Percentiles rank a stretch among this genome's conserved stretches.
Evolutionary conservation across 176 grass and related monocot species (phyloP).

Genomic region (Neostapfia colusana): DNA sequence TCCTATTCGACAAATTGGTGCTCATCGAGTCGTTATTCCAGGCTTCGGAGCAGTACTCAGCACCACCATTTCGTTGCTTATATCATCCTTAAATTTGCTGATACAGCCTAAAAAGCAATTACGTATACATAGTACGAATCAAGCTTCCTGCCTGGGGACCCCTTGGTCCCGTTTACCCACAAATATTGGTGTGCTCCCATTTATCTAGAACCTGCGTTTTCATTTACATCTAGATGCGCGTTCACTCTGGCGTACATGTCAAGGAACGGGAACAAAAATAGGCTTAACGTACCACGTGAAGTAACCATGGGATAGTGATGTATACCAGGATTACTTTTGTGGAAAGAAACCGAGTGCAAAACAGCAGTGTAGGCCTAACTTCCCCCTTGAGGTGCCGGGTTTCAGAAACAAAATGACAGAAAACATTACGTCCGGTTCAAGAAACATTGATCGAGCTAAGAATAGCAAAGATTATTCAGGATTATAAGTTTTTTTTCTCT

Average conservation of each 20-base stretch:
- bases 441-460: not conserved
- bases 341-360: not conserved
- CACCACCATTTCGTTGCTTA: not conserved
- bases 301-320: not conserved
- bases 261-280: not conserved
- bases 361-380: not conserved
- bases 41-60: not conserved
- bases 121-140: not conserved
- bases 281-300: not conserved
- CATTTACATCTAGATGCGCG: not conserved
- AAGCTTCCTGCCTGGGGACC: not conserved
- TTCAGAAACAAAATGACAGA: not conserved
- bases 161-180: not conserved
- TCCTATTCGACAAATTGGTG: conserved; percentile 18
- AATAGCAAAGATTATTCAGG: not conserved
- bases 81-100: not conserved
- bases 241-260: not conserved
- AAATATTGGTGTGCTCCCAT: not conserved
- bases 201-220: not conserved
- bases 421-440: not conserved
- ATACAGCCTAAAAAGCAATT: not conserved
- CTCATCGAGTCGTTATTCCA: conserved; percentile 30
- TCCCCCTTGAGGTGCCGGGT: not conserved
- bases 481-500: not conserved
- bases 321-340: not conserved